phyloP scores from a whole-genome alignment of 2,329 filamentous ascomycete genomes.

The Aspergillus chevalieri region DNA sequence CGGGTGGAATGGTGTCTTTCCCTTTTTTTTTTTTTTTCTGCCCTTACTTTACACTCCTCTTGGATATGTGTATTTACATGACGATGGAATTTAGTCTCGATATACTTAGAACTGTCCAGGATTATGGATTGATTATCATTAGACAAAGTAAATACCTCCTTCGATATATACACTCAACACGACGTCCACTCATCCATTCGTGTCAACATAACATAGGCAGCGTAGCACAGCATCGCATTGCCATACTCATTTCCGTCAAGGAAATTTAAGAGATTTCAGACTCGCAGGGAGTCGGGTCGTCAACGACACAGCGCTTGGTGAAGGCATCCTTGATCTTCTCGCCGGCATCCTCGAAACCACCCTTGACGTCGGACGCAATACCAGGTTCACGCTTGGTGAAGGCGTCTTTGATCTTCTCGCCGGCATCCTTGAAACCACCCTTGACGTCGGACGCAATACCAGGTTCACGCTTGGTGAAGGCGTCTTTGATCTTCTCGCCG shows the following conservation, averaged over 20 bases:
- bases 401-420: neutral
- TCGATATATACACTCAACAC: too few relatives aligned
- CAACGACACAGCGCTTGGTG: neutral
- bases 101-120: too few relatives aligned
- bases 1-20: conserved; percentile 8
- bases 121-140: too few relatives aligned
- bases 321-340: neutral
- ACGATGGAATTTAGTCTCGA: neutral
- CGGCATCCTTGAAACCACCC: neutral
- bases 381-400: neutral
- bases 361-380: neutral
- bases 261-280: neutral
- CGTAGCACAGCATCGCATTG: too few relatives aligned
- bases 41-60: neutral
- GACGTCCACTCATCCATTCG: too few relatives aligned
- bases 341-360: neutral
- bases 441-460: neutral
- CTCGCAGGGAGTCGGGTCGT: neutral
- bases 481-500: neutral
- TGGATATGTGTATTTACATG: neutral
- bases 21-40: neutral
- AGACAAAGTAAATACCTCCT: too few relatives aligned
- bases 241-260: too few relatives aligned
- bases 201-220: too few relatives aligned
- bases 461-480: neutral